Evolutionary conservation across 2,329 filamentous ascomycete genomes (phyloP).

Genomic region (Pseudopithomyces maydicus): DNA sequence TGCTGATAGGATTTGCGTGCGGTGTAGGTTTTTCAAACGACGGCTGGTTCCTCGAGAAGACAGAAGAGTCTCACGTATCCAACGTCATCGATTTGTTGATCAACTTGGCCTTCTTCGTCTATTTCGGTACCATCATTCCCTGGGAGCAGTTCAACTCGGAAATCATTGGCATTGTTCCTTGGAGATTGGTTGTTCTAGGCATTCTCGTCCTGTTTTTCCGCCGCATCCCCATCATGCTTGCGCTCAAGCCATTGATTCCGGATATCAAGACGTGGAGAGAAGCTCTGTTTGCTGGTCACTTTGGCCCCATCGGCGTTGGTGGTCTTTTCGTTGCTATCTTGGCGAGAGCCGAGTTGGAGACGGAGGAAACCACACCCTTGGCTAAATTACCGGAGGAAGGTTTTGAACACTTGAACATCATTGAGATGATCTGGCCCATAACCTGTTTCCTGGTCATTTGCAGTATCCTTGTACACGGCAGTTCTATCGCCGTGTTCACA

Average conservation of each 20-base stretch:
- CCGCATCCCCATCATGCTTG: conserved; percentile 91
- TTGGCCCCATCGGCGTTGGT: conserved; percentile 95
- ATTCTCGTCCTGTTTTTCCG: conserved; percentile 94
- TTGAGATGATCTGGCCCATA: conserved; percentile 93
- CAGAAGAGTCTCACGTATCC: conserved; percentile 96
- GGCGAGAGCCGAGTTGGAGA: conserved; percentile 88
- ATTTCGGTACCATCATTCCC: conserved; percentile 94
- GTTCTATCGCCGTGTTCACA: conserved; percentile 97
- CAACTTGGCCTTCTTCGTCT: conserved; percentile 98
- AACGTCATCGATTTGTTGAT: conserved; percentile 98
- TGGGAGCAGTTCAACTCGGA: conserved; percentile 88
- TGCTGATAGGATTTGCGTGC: conserved; percentile 91
- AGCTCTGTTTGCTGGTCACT: conserved; percentile 94
- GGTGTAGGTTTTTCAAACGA: conserved; percentile 99
- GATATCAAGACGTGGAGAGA: conserved; percentile 99
- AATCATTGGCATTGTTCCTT: conserved; percentile 75
- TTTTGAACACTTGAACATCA: conserved; percentile 69
- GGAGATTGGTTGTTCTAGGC: conserved; percentile 92
- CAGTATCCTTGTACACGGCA: conserved; percentile 94
- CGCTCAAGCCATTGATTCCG: conserved; percentile 88
- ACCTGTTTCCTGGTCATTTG: conserved; percentile 91
- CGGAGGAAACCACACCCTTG: conserved; percentile 74
- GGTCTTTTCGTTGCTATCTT: conserved; percentile 95
- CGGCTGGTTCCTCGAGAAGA: conserved; percentile 98
- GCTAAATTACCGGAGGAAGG: conserved; percentile 62